Base-by-base conservation (phyloP, 2,329 filamentous ascomycete genomes). In the Aureobasidium sp. region DNA sequence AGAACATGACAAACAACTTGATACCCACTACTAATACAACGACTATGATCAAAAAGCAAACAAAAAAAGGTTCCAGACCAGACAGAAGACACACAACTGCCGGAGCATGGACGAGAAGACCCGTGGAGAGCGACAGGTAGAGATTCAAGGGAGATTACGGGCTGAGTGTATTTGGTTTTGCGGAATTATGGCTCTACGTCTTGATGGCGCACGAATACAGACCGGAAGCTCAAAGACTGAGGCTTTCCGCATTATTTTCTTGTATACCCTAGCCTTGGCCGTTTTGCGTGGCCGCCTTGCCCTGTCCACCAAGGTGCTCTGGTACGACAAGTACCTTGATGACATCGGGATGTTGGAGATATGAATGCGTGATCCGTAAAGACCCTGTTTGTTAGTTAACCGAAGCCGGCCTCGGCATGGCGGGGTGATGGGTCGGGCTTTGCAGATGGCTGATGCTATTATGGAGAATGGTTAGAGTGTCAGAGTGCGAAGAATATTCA, bases 381-480 rank as follows among this genome's bases (percentile, higher is more conserved):
- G 51, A 55, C 51, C 51, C 51, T 41, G 37, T 20, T 17, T 36
- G 47, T 5, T 34, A 10, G 20, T 53, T 39, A 53, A 36, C 50
- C 50, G 50, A 53, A 53, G 23, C 51, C 50, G 50, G 32, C 51
- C 51, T 55, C 51, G 51, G 51, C 50, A 41, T 32, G 51, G 51
- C 51, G 51, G 51, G 51, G 37, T 55, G 5, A 5, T 32, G 13
- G 27, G 5, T 34, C 47, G 29, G 29, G 47, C 47, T 50, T 50
- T 39, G 34, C 7, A 2, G 37, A 7, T 52, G 32, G 12, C 12
- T 1, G 46, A 10, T 36, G 50, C 7, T 37, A 34, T 17, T 36
- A 37, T 37, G 2, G 23, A 52, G 6, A 26, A 10, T 52, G 34
- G 9, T 26, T 20, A 23, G 20, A 39, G 26, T 20, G 8, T 2